These are phyloP conservation scores for Xylariaceae sp. DNA, from an alignment of 2,329 filamentous ascomycete species.

Conservation along the genomic window DNA sequence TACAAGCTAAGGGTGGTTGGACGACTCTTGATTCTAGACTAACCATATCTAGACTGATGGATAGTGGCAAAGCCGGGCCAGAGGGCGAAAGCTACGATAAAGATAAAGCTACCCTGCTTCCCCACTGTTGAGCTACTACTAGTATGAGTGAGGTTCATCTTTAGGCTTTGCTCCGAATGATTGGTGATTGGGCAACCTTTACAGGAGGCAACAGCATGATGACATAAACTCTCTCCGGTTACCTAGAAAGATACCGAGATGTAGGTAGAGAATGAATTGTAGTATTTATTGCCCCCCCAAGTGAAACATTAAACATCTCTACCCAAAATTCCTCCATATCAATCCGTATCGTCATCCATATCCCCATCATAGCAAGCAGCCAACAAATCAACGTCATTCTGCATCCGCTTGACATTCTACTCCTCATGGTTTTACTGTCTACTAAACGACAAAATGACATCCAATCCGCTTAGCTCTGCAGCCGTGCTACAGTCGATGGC, in stretches of 20 bases:
- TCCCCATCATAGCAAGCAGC: background rate
- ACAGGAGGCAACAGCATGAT: conserved; percentile 26
- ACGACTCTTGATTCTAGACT: too few relatives aligned
- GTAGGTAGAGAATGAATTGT: too few relatives aligned
- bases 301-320: too few relatives aligned
- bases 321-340: background rate
- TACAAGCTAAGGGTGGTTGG: too few relatives aligned
- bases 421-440: too few relatives aligned
- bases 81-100: conserved; percentile 25
- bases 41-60: too few relatives aligned
- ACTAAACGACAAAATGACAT: too few relatives aligned
- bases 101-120: conserved; percentile 31
- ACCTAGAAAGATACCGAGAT: too few relatives aligned
- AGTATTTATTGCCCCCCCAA: too few relatives aligned
- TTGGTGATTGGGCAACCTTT: too few relatives aligned
- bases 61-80: too few relatives aligned
- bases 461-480: conserved; percentile 39
- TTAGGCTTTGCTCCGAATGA: background rate
- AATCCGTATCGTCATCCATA: background rate
- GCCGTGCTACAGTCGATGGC: conserved; percentile 55
- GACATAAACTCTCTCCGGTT: conserved; percentile 20
- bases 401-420: too few relatives aligned
- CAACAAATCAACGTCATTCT: background rate
- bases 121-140: background rate
- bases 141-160: background rate